Base-by-base conservation (phyloP, 1,284 basidiomycete species). In the Tremellales sp. region DNA sequence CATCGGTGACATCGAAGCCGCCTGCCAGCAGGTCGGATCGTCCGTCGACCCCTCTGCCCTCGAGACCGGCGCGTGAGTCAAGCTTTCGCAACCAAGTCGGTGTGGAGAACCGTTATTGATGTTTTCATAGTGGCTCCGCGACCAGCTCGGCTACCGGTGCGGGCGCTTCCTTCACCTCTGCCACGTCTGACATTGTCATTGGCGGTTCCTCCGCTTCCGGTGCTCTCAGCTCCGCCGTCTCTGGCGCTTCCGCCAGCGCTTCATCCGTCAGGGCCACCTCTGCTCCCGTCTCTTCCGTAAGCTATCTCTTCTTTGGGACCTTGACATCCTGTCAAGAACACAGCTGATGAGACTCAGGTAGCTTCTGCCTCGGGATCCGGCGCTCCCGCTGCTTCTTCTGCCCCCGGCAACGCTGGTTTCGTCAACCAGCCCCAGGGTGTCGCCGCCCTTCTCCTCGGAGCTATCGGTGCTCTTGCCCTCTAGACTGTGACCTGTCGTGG, bases 211-310 rank as follows among this genome's bases (percentile, higher is more conserved):
- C 29, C 29, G 33, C 15, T 7, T 36, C 33, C 33, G 29, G 29
- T 31, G 29, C 29, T 31, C 19, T 17, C 33, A 10, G 4, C 21
- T 10, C 10, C 21, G 72, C 77, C 36, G n/a, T 40, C 39, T 10
- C 39, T 7, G 4, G 17, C 39, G 21, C 11, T 21, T 8, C 19
- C 10, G 36, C 36, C 19, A 10, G 6, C 8, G 19, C 21, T 40
- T 40, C 39, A n/a, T 22, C 10, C 19, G 33, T 15, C 5, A 17
- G 19, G 33, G 33, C 33, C 13, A 17, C 19, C 13, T 13, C 33
- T 17, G 15, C 33, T 36, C 19, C 33, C 33, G 4, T 17, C 13
- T 4, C 33, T 36, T 5, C 33, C 19, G 33, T 36, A 36, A 36
- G 33, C 33, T 36, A 15, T 17, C 13, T 31, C 29, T 15, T 31